phyloP scores from a whole-genome alignment of 2,329 filamentous ascomycete species.

The Fusarium concolor region DNA sequence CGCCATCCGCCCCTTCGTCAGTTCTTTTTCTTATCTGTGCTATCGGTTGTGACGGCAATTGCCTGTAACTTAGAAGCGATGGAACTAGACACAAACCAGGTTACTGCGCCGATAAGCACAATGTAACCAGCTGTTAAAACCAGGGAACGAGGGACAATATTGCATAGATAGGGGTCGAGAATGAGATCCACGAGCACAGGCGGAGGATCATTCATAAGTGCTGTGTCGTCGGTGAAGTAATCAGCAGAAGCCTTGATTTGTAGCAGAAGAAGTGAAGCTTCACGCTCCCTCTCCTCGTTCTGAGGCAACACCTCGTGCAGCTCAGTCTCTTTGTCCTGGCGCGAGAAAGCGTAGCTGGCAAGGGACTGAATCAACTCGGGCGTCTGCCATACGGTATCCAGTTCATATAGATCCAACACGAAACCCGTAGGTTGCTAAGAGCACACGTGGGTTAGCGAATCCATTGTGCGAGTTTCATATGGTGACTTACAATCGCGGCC shows the following conservation, averaged over 20 bases:
- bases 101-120: constrained; percentile 65
- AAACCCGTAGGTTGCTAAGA: constrained; percentile 87
- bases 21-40: constrained; percentile 55
- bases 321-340: constrained; percentile 50
- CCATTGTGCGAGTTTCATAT: neutral
- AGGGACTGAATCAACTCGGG: constrained; percentile 74
- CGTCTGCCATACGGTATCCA: constrained; percentile 70
- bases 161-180: constrained; percentile 85
- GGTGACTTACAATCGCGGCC: constrained; percentile 82
- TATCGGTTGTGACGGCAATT: constrained; percentile 43
- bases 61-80: constrained; percentile 45
- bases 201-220: constrained; percentile 79
- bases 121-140: constrained; percentile 78
- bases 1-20: constrained; percentile 28
- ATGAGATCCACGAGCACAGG: constrained; percentile 83
- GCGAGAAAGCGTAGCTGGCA: constrained; percentile 67
- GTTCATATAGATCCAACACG: constrained; percentile 71
- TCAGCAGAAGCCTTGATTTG: constrained; percentile 82
- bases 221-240: constrained; percentile 80
- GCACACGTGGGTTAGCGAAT: constrained; percentile 14
- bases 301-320: constrained; percentile 5
- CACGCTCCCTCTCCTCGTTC: constrained; percentile 32
- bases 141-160: constrained; percentile 82
- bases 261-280: constrained; percentile 74
- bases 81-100: constrained; percentile 58